Evolutionary conservation across 345 rosid species (phyloP).

Genomic region (Syzygium oleosum): DNA sequence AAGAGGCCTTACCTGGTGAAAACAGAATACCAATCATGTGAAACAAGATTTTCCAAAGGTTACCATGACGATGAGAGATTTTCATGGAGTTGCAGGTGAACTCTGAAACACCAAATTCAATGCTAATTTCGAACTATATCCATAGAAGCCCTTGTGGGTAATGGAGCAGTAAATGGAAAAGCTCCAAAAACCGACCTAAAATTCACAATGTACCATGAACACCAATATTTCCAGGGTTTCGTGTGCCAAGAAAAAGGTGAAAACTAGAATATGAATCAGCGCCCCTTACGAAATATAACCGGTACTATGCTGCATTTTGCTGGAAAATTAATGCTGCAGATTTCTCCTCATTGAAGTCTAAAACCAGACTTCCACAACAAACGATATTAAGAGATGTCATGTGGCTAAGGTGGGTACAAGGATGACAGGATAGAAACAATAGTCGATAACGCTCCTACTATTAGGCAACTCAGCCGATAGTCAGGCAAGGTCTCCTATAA

Average conservation of each 20-base stretch:
- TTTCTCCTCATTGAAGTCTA: neutral
- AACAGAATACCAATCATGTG: neutral
- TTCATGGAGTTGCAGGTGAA: neutral
- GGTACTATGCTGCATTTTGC: neutral
- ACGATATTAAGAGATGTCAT: neutral
- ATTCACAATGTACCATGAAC: neutral
- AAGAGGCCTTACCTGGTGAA: constrained; percentile 65
- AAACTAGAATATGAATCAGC: neutral
- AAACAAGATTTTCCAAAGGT: neutral
- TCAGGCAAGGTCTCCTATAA: neutral
- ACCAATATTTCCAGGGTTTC: neutral
- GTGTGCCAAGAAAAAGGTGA: neutral
- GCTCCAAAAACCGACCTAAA: neutral
- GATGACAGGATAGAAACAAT: neutral
- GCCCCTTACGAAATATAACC: neutral
- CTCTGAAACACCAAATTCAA: neutral
- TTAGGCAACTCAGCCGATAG: neutral
- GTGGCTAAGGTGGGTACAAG: neutral
- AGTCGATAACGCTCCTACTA: neutral
- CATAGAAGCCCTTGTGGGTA: neutral
- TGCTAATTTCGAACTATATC: neutral
- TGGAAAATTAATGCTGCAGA: neutral
- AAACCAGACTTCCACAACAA: neutral
- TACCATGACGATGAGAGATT: neutral
- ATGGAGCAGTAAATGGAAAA: neutral